These are phyloP conservation scores for Micractinium sp. DNA, from an alignment of 139 green algal genomes.

Conservation along the genomic window DNA sequence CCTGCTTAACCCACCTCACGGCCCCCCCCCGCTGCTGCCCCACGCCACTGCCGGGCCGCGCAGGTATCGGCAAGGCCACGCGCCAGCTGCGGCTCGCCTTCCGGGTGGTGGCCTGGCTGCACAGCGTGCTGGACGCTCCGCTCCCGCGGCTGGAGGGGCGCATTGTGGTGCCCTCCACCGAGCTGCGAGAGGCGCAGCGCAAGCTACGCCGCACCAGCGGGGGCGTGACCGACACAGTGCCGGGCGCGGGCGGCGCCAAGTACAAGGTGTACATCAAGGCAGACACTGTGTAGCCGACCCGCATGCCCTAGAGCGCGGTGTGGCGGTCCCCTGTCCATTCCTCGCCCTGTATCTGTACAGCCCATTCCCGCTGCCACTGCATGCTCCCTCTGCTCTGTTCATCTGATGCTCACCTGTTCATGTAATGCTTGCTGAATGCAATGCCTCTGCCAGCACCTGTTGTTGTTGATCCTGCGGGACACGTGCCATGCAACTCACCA, in stretches of 20 bases:
- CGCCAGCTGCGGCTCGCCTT: not conserved
- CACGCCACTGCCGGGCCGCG: not conserved
- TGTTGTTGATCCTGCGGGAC: no score
- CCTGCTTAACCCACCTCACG: not conserved
- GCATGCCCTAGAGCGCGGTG: not conserved
- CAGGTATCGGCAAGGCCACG: not conserved
- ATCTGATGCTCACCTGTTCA: not conserved
- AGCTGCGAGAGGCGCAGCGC: not conserved
- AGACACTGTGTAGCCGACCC: not conserved
- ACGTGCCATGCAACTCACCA: no score
- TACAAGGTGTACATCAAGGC: not conserved
- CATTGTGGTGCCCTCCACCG: slow-evolving; percentile 4
- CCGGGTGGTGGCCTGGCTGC: not conserved
- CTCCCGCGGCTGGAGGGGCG: not conserved
- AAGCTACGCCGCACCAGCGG: not conserved
- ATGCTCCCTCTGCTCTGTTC: not conserved
- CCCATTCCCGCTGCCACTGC: not conserved
- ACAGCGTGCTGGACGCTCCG: not conserved
- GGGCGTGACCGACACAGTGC: not conserved
- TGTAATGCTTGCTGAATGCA: not conserved
- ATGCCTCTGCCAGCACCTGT: no score
- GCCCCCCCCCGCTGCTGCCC: not conserved
- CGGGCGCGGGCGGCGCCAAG: not conserved
- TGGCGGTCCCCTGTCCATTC: not conserved
- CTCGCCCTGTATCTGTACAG: not conserved